Evolutionary conservation across 1,284 basidiomycete species (phyloP).

Genomic region (Mycosarcoma mackinlayi): DNA sequence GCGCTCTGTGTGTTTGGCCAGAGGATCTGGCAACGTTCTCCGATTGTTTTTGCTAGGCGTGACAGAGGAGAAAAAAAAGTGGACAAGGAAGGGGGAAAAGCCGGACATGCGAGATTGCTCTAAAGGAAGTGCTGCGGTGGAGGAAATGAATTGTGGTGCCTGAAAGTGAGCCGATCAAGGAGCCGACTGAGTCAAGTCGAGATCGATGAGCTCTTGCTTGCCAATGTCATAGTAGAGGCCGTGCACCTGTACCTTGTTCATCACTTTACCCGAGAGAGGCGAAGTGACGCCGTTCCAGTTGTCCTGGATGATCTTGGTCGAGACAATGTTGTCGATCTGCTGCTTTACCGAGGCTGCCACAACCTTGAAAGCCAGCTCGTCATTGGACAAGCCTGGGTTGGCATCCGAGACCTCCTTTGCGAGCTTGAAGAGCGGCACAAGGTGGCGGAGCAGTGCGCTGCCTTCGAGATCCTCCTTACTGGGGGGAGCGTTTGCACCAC

Average conservation of each 20-base stretch:
- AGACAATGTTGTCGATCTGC: slow-evolving; percentile 79
- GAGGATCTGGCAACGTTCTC: no score
- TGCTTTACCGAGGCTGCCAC: slow-evolving; percentile 74
- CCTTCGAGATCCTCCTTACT: slow-evolving; percentile 35
- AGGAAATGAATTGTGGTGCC: neutral
- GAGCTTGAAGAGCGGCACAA: slow-evolving; percentile 60
- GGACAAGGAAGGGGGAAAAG: neutral
- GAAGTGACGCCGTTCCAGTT: slow-evolving; percentile 80
- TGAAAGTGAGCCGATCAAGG: no score
- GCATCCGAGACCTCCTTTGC: slow-evolving; percentile 46
- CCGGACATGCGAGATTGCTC: slow-evolving; percentile 13
- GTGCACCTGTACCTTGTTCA: slow-evolving; percentile 60
- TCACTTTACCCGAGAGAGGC: slow-evolving; percentile 59
- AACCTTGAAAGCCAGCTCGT: slow-evolving; percentile 40
- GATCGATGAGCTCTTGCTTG: slow-evolving; percentile 51
- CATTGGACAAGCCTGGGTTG: slow-evolving; percentile 28
- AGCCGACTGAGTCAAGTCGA: slow-evolving; percentile 31
- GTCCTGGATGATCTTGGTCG: slow-evolving; percentile 74
- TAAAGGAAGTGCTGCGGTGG: slow-evolving; percentile 3
- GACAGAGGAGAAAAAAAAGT: no score
- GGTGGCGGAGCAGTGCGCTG: slow-evolving; percentile 57
- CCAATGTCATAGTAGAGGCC: slow-evolving; percentile 61
- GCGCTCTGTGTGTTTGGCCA: no score
- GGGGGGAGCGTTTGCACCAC: slow-evolving; percentile 37
- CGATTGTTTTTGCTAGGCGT: no score